These are phyloP conservation scores for Wickerhamiella pararugosa DNA, from an alignment of 1,139 yeast genomes.

Conservation along the genomic window DNA sequence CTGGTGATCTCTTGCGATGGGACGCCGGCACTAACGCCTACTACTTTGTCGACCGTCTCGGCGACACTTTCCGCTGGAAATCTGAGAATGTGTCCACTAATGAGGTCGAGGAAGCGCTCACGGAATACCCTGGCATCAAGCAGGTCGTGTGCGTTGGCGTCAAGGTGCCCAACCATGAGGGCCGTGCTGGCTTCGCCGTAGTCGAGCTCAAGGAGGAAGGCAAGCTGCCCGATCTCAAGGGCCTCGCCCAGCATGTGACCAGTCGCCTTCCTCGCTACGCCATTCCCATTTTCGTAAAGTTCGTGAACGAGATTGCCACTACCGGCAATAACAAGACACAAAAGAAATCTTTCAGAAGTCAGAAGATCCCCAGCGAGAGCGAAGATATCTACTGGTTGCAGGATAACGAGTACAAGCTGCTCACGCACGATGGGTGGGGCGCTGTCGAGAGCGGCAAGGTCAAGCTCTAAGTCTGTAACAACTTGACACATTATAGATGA, in stretches of 20 bases:
- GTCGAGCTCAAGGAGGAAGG: slow-evolving; percentile 35
- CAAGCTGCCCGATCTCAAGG: slow-evolving; percentile 22
- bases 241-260: slow-evolving; percentile 29
- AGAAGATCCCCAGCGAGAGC: slow-evolving; percentile 50
- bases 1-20: slow-evolving; percentile 66
- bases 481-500: neutral
- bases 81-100: slow-evolving; percentile 90
- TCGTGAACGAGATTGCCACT: slow-evolving; percentile 44
- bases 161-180: slow-evolving; percentile 75
- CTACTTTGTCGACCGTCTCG: slow-evolving; percentile 83
- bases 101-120: slow-evolving; percentile 73
- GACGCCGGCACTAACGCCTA: slow-evolving; percentile 50
- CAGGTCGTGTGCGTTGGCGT: slow-evolving; percentile 87
- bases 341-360: slow-evolving; percentile 62
- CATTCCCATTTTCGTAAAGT: slow-evolving; percentile 67
- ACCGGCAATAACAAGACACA: slow-evolving; percentile 82
- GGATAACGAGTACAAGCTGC: slow-evolving; percentile 37
- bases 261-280: slow-evolving; percentile 69
- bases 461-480: slow-evolving; percentile 15
- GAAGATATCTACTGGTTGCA: slow-evolving; percentile 62
- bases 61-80: slow-evolving; percentile 96
- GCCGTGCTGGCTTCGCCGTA: slow-evolving; percentile 90
- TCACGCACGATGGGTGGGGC: slow-evolving; percentile 47
- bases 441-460: slow-evolving; percentile 19
- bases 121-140: slow-evolving; percentile 31